Evolutionary conservation across 768 basidiomycete genomes (phyloP).

Genomic region (Mrakia blollopis): DNA sequence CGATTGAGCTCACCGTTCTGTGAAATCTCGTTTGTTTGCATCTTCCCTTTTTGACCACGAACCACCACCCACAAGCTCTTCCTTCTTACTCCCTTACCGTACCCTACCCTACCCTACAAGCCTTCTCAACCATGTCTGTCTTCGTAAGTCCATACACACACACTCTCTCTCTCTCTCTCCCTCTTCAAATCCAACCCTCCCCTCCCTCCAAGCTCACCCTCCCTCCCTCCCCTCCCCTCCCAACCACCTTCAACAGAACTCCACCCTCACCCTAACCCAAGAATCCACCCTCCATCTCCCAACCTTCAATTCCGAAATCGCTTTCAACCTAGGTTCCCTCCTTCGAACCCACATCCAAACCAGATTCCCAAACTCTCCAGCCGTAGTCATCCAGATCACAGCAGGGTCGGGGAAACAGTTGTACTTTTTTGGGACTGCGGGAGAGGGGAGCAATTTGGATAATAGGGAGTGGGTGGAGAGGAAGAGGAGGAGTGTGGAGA

Average conservation of each 20-base stretch:
- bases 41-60: background rate
- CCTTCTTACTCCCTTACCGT: background rate
- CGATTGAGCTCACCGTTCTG: background rate
- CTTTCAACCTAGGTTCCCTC: constrained; percentile 20
- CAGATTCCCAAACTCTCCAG: background rate
- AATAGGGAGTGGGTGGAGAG: constrained; percentile 15
- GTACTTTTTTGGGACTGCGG: constrained; percentile 27
- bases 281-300: constrained; percentile 23
- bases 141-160: background rate
- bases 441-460: constrained; percentile 7
- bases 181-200: background rate
- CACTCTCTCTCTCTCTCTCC: background rate
- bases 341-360: constrained; percentile 11
- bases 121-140: background rate
- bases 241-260: background rate
- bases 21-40: background rate
- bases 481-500: constrained; percentile 7
- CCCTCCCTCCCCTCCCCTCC: no score
- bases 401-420: constrained; percentile 21
- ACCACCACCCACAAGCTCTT: background rate
- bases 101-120: no score
- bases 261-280: constrained; percentile 1
- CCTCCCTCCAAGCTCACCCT: background rate
- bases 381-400: constrained; percentile 26
- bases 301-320: constrained; percentile 18